Percentiles rank a stretch among this genome's conserved stretches.
These are phyloP conservation scores for Mycena amicta DNA, from an alignment of 768 basidiomycete genomes.

Conservation along the genomic window DNA sequence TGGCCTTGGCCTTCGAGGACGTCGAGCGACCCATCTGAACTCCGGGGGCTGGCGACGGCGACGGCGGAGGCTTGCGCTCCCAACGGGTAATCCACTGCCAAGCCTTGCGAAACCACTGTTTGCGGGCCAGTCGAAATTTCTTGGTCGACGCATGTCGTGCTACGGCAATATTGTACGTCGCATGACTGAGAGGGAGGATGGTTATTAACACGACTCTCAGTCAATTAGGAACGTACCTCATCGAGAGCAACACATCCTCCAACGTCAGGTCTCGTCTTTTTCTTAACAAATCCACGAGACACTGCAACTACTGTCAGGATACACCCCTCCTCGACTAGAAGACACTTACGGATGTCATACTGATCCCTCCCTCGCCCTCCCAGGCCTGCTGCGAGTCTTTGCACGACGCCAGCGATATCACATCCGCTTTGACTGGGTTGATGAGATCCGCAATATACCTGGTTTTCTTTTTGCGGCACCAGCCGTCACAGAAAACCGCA, in stretches of 20 bases:
- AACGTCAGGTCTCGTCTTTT: background rate
- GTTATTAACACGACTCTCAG: background rate
- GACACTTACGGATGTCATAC: conserved; percentile 22
- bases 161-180: background rate
- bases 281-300: background rate
- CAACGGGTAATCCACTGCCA: background rate
- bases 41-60: no score
- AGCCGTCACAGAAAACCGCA: conserved; percentile 11
- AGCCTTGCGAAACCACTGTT: background rate
- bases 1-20: background rate
- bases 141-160: background rate
- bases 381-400: conserved; percentile 22
- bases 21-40: background rate
- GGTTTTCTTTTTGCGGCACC: background rate
- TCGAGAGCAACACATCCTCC: background rate
- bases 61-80: background rate
- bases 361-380: conserved; percentile 14
- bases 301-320: background rate
- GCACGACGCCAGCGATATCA: conserved; percentile 23
- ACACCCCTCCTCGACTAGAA: background rate
- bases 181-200: background rate
- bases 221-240: background rate
- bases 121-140: background rate
- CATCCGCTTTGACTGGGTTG: conserved; percentile 13
- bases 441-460: background rate